These are phyloP conservation scores for Marsdenia floribunda DNA, from an alignment of 257 asterid species.

Conservation along the genomic window DNA sequence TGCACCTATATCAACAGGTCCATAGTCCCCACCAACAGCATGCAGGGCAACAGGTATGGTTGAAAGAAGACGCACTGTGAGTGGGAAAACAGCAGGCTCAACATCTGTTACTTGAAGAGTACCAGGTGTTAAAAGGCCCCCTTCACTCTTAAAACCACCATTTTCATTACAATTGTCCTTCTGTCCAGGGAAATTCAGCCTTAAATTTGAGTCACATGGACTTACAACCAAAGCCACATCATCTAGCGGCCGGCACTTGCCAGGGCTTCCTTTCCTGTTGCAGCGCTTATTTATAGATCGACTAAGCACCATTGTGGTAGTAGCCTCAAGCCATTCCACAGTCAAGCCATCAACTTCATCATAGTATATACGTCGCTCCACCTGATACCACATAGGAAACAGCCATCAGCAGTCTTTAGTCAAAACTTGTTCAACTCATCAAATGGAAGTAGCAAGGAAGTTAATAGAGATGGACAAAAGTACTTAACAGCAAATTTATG, in stretches of 20 bases:
- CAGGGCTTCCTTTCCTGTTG: constrained; percentile 44
- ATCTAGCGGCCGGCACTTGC: constrained; percentile 47
- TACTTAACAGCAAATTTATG: constrained; percentile 77
- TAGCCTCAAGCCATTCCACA: constrained; percentile 79
- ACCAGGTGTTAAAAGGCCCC: not conserved
- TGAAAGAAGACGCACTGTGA: constrained; percentile 56
- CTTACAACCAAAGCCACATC: constrained; percentile 53
- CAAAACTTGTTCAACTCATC: not conserved
- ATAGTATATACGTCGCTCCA: constrained; percentile 70
- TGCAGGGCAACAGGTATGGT: constrained; percentile 68
- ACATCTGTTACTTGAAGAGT: not conserved
- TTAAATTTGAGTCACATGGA: constrained; percentile 39
- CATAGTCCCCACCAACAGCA: constrained; percentile 72
- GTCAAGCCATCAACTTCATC: constrained; percentile 75
- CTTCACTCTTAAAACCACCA: constrained; percentile 2
- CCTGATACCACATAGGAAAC: constrained; percentile 31
- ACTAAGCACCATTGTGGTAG: constrained; percentile 64
- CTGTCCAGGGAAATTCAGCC: constrained; percentile 9
- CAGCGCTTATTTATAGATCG: constrained; percentile 38
- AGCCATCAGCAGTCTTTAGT: not conserved
- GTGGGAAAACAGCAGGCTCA: constrained; percentile 71
- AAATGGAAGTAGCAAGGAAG: not conserved
- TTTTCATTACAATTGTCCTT: constrained; percentile 5
- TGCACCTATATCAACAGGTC: constrained; percentile 70
- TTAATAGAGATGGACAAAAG: not conserved